Base-by-base conservation (phyloP, 352 stramenopile species). In the Globisporangium echinulatum region DNA sequence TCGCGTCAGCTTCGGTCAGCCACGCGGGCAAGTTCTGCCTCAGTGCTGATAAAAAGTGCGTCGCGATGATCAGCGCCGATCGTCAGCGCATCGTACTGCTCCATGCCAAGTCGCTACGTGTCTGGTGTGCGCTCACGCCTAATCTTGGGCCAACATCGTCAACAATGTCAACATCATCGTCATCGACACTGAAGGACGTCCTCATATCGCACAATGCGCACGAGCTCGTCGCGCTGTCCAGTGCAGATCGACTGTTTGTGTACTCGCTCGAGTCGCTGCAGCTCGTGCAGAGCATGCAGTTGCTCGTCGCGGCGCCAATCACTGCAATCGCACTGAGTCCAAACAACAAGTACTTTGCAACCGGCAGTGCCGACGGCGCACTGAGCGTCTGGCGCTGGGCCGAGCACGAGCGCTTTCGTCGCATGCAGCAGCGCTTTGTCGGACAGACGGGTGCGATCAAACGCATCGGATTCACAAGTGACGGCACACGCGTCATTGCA, bases 331-430 rank as follows among this genome's bases (percentile, higher is more conserved):
- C 72, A 1, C 65, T 84, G 38, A 85, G 72, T 54, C 63, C 66
- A 33, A 88, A 89, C 39, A 56, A 73, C 5, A 88, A 88, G 58
- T 89, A 89, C 52, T 74, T 89, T 70, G 79, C 59, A 5, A 87
- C 79, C 7, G 81, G 79, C 9, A 72, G 77, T 1, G 56, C 59
- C 4, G 73, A 91, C 51, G 74, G 81, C 9, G 88, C 77, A 15
- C 43, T 91, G 43, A 63, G 81, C 0, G 72, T 91, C 3, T 88
- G 81, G 81, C 69, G 84, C 44, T 87, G 78, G 57, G 74, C 79
- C 9, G 62, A 71, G 36, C 72, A 57, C n/a, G 61, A 75, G n/a
- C 72, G 70, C 36, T 72, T 77, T n/a, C 68, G 63, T 15, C 74
- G 77, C 8, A 82, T 84, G 68, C 68, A 84, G 15, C 81, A 91